Percentiles rank a stretch among this genome's conserved stretches.
phyloP scores from a whole-genome alignment of 2,329 filamentous ascomycete species.

The Aureobasidium sp. region DNA sequence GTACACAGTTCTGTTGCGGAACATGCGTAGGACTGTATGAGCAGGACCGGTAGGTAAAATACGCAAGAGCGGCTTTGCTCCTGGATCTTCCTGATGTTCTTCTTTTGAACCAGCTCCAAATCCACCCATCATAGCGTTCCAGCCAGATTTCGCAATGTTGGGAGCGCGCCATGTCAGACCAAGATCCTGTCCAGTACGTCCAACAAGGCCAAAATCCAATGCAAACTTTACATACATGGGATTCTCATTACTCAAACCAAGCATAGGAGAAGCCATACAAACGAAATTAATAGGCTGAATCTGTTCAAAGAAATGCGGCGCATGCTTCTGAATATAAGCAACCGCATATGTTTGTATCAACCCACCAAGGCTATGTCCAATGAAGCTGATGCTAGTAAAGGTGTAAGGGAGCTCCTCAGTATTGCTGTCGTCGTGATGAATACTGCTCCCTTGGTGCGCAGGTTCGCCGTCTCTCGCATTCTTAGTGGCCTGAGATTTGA shows the following conservation, averaged over 20 bases:
- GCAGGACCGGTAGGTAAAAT: conserved; percentile 89
- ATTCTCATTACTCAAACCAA: conserved; percentile 94
- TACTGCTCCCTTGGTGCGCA: conserved; percentile 55
- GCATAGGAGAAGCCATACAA: conserved; percentile 74
- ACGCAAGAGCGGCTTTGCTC: conserved; percentile 79
- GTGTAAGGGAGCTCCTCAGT: conserved; percentile 58
- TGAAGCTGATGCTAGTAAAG: conserved; percentile 91
- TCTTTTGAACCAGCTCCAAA: conserved; percentile 57
- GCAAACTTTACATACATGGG: conserved; percentile 96
- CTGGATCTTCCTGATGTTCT: conserved; percentile 55
- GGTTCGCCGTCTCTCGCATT: conserved; percentile 42
- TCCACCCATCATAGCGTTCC: conserved; percentile 79
- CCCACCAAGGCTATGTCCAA: conserved; percentile 86
- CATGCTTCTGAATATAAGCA: conserved; percentile 94
- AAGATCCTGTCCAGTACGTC: conserved; percentile 90
- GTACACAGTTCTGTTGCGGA: conserved; percentile 85
- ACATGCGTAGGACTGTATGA: conserved; percentile 77
- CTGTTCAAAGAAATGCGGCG: conserved; percentile 77
- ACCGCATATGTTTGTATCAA: conserved; percentile 89
- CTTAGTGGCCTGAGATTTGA: conserved; percentile 39
- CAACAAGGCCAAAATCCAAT: conserved; percentile 89
- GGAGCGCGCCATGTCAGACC: conserved; percentile 91
- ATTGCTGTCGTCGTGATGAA: conserved; percentile 43
- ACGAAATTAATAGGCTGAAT: conserved; percentile 91
- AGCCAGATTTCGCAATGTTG: conserved; percentile 75